Percentiles rank a stretch among this genome's conserved stretches.
phyloP scores from a whole-genome alignment of 75 land plant species.

The Cupressus sempervirens region DNA sequence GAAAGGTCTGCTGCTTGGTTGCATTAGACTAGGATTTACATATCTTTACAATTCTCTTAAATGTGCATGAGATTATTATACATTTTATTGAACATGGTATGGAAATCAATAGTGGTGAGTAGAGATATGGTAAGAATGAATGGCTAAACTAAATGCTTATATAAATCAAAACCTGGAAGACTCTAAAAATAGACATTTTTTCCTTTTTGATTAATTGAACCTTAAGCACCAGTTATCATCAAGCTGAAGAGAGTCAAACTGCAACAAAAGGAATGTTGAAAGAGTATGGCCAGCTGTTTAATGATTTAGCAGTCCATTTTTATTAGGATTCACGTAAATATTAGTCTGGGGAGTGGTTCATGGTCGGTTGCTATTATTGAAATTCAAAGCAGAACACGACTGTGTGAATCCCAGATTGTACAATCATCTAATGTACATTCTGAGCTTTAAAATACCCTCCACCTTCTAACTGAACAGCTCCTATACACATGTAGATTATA shows the following conservation, averaged over 20 bases:
- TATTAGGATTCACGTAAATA: background rate
- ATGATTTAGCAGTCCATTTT: background rate
- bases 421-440: background rate
- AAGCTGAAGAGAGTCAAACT: too few relatives aligned
- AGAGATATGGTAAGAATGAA: background rate
- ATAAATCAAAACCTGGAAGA: too few relatives aligned
- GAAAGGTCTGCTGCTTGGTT: background rate
- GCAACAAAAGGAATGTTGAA: too few relatives aligned
- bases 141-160: too few relatives aligned
- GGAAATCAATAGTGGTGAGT: background rate
- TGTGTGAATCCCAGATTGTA: background rate
- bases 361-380: background rate
- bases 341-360: background rate
- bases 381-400: background rate
- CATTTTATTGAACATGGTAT: background rate
- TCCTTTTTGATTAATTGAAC: too few relatives aligned
- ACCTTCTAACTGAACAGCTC: background rate
- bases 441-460: background rate
- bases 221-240: too few relatives aligned
- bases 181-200: too few relatives aligned
- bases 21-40: background rate
- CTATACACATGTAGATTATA: background rate
- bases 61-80: background rate
- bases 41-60: too few relatives aligned
- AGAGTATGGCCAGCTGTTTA: background rate